A percentile compares a stretch with the other conserved stretches of the same genome.
Evolutionary conservation across 139 green algal genomes (phyloP).

Genomic region (Auxenochlorella pyrenoidosa): DNA sequence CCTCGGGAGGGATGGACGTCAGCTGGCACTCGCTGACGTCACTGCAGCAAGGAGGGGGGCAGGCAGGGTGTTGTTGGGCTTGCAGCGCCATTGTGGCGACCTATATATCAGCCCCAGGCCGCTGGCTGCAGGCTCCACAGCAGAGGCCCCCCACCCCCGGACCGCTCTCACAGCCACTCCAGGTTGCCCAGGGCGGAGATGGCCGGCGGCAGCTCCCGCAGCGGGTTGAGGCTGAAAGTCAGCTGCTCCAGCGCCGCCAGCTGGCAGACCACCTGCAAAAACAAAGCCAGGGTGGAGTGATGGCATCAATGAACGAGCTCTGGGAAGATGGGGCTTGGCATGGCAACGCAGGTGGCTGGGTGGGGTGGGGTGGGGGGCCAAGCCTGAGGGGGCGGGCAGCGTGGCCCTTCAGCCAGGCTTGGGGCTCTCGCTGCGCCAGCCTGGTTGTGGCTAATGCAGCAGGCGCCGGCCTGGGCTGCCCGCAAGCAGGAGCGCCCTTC

Average conservation of each 20-base stretch:
- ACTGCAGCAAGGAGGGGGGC: background rate
- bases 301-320: too few relatives aligned
- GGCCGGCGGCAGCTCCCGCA: conserved; percentile 27
- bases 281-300: background rate
- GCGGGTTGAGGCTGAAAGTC: conserved; percentile 40
- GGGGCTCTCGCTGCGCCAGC: too few relatives aligned
- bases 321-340: too few relatives aligned
- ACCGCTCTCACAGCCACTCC: conserved; percentile 39
- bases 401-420: too few relatives aligned
- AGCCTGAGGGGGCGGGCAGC: too few relatives aligned
- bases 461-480: too few relatives aligned
- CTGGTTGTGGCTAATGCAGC: background rate
- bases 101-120: background rate
- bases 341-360: too few relatives aligned
- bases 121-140: background rate
- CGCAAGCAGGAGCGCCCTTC: too few relatives aligned
- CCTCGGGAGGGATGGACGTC: background rate
- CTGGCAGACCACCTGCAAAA: conserved; percentile 4
- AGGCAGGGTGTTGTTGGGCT: background rate
- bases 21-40: conserved; percentile 49
- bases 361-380: too few relatives aligned
- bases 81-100: background rate
- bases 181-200: conserved; percentile 41
- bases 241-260: conserved; percentile 32
- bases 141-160: background rate